These are phyloP conservation scores for Papiliotrema laurentii DNA, from an alignment of 1,284 basidiomycete species.

Conservation along the genomic window DNA sequence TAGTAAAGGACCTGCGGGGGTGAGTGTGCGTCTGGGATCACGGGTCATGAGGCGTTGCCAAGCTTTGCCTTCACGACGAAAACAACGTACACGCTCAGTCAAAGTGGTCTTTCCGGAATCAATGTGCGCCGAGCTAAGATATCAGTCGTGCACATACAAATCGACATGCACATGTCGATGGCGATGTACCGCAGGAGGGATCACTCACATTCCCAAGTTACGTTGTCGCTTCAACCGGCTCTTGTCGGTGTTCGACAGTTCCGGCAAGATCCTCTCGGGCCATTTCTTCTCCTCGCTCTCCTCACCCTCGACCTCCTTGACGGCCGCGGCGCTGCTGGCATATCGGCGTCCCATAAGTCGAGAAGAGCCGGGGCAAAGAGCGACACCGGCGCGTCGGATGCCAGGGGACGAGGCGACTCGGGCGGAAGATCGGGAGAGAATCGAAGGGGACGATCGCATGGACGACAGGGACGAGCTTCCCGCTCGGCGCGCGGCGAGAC, in stretches of 20 bases:
- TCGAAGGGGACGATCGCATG: not conserved
- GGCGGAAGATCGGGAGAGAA: not conserved
- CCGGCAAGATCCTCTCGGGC: constrained; percentile 42
- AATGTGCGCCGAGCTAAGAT: constrained; percentile 75
- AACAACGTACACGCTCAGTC: constrained; percentile 75
- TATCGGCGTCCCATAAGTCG: constrained; percentile 9
- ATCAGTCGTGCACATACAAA: not conserved
- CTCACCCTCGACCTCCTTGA: constrained; percentile 19
- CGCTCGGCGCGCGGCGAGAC: not conserved
- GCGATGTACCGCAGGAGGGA: not conserved
- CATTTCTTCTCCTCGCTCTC: constrained; percentile 21
- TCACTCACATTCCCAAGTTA: constrained; percentile 49
- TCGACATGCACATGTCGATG: not conserved
- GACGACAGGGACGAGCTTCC: not conserved
- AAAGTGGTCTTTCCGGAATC: constrained; percentile 98
- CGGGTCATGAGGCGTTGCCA: too few species aligned
- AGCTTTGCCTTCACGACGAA: not conserved
- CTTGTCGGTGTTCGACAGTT: constrained; percentile 33
- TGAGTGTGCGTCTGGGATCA: constrained; percentile 6
- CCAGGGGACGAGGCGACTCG: not conserved
- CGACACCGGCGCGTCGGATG: not conserved
- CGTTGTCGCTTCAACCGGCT: constrained; percentile 42
- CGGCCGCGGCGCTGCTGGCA: constrained; percentile 21
- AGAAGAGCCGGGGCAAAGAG: not conserved
- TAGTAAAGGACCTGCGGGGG: constrained; percentile 70